phyloP scores from a whole-genome alignment of 345 rosid species.

The Nasturtium officinale region DNA sequence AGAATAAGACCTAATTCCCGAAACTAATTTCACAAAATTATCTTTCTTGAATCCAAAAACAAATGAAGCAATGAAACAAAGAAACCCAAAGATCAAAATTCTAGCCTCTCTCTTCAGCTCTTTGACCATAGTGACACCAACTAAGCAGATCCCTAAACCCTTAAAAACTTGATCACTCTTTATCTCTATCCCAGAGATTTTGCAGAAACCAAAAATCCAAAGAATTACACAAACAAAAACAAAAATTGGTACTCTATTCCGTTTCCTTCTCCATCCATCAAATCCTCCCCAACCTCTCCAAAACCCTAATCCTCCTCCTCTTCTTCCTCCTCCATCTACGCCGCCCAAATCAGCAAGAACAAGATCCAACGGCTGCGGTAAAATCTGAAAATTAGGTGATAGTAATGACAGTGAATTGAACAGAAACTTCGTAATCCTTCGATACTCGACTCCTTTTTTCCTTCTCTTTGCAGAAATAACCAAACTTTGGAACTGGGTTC shows the following conservation, averaged over 20 bases:
- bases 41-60: conserved; percentile 32
- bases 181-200: conserved; percentile 24
- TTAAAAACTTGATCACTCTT: conserved; percentile 30
- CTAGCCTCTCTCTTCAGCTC: conserved; percentile 29
- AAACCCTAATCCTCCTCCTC: conserved; percentile 30
- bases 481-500: conserved; percentile 38
- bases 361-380: conserved; percentile 40
- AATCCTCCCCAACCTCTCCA: conserved; percentile 41
- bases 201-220: conserved; percentile 35
- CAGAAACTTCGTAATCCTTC: conserved; percentile 7
- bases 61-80: conserved; percentile 29
- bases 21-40: background rate
- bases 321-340: conserved; percentile 30
- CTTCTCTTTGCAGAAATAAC: conserved; percentile 40
- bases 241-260: conserved; percentile 35
- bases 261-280: conserved; percentile 43
- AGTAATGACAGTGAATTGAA: conserved; percentile 33
- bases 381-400: conserved; percentile 15
- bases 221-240: conserved; percentile 23
- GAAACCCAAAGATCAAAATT: conserved; percentile 19
- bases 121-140: conserved; percentile 23
- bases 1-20: conserved; percentile 7
- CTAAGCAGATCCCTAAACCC: conserved; percentile 21
- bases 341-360: conserved; percentile 41
- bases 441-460: conserved; percentile 15